Evolutionary conservation across 2,329 filamentous ascomycete species (phyloP), one percentile per base, ranked within the genome.

Genomic region (Tolypocladium ovalisporum): DNA sequence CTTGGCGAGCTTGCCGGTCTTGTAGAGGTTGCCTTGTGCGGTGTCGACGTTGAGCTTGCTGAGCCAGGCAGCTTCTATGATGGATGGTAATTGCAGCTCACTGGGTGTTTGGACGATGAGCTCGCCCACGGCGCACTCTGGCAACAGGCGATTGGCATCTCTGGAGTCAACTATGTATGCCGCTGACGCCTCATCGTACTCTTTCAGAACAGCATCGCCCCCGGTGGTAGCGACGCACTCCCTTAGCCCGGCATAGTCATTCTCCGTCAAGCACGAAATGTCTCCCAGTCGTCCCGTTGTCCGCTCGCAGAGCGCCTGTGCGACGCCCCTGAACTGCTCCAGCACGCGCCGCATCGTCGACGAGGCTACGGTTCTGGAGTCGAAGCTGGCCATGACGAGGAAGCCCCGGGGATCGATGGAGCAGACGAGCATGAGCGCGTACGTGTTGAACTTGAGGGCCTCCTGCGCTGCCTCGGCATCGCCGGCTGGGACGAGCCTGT

Each of bases 361-460:
- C 36, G 71, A 73, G 22, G 73, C 72, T 22, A 87, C 78, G 0
- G 79, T 77, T n/a, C 79, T 78, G 27, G 82, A 83, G 64, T 88
- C 84, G 63, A 86, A 86, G 63, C 84, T 85, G 0, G 83, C 83
- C 72, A 83, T 84, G 57, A 84, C 73, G 19, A 79, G 68, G 64
- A 87, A 81, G 1, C 79, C 77, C 59, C 76, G 73, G 2, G 77
- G 73, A 39, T 82, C 78, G 7, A 86, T 70, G 4, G 80, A 83
- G 66, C 84, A 87, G 47, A 86, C 84, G 24, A 87, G 70, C 74
- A 87, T 86, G 36, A 88, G 76, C 1, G 83, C 79, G 64, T 86
- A 86, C 0, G 76, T 79, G 66, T 79, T 80, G 65, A 80, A 80
- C 63, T 79, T 79, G 62, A 85, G 73, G 1, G 82, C 83, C 62